A percentile compares a stretch with the other conserved stretches of the same genome.
These are phyloP conservation scores for Epicoccum nigrum DNA, from an alignment of 2,329 filamentous ascomycete genomes.

Conservation along the genomic window DNA sequence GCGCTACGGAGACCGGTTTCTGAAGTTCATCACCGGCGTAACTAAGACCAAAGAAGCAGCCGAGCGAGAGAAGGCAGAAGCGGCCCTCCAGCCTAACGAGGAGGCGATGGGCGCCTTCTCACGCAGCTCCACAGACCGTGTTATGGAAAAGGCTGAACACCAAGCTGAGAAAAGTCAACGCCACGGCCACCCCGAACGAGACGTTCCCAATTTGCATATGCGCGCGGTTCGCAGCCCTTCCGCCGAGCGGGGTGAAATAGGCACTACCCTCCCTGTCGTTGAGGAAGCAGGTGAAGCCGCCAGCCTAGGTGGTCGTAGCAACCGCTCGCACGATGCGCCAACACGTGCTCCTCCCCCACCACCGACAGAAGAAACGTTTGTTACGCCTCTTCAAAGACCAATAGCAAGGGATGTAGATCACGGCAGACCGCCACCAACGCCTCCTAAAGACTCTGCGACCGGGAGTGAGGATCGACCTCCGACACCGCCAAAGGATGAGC, in stretches of 20 bases:
- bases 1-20: slow-evolving; percentile 90
- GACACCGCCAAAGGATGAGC: slow-evolving; percentile 39
- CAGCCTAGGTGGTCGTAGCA: slow-evolving; percentile 67
- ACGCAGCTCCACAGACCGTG: slow-evolving; percentile 55
- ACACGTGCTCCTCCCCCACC: slow-evolving; percentile 19
- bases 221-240: slow-evolving; percentile 63
- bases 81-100: slow-evolving; percentile 42
- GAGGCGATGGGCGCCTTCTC: slow-evolving; percentile 50
- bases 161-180: slow-evolving; percentile 64
- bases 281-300: slow-evolving; percentile 84
- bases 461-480: slow-evolving; percentile 39
- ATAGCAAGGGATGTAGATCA: slow-evolving; percentile 36
- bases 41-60: slow-evolving; percentile 91
- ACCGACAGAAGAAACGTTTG: slow-evolving; percentile 29
- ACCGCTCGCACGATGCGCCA: slow-evolving; percentile 35
- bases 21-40: slow-evolving; percentile 87
- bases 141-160: slow-evolving; percentile 66
- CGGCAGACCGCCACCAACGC: slow-evolving; percentile 48
- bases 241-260: slow-evolving; percentile 61
- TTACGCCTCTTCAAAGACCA: slow-evolving; percentile 21
- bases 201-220: slow-evolving; percentile 68
- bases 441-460: slow-evolving; percentile 47
- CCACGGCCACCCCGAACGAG: slow-evolving; percentile 55
- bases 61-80: slow-evolving; percentile 58
- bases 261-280: slow-evolving; percentile 77